Evolutionary conservation across 2,329 filamentous ascomycete species (phyloP).

Genomic region (Calonectria crousiana): DNA sequence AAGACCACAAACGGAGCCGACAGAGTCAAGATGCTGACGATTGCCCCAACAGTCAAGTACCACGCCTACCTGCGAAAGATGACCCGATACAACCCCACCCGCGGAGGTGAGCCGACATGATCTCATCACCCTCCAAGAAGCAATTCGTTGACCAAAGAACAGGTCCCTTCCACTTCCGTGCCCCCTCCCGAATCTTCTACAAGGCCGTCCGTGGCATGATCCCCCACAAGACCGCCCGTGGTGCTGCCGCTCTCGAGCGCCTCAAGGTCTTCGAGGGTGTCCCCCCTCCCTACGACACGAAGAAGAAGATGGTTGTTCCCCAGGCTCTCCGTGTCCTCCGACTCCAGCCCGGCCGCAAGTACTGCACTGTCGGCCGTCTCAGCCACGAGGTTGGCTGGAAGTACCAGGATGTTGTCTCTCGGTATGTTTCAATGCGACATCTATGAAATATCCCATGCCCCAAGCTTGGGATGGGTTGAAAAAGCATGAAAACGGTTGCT

Average conservation of each 20-base stretch:
- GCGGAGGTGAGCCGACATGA: conserved; percentile 80
- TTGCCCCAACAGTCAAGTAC: conserved; percentile 90
- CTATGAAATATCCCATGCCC: not conserved
- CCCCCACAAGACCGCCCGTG: conserved; percentile 99
- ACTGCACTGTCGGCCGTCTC: conserved; percentile 98
- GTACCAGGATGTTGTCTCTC: conserved; percentile 99
- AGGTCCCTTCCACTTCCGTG: conserved; percentile 99
- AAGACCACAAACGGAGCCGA: conserved; percentile 27
- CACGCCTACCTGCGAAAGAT: conserved; percentile 99
- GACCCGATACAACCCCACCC: conserved; percentile 99
- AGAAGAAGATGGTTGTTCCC: conserved; percentile 99
- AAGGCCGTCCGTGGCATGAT: conserved; percentile 99
- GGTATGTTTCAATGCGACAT: conserved; percentile 71
- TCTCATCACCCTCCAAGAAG: conserved; percentile 27
- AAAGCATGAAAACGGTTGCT: conserved; percentile 17
- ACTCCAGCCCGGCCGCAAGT: conserved; percentile 99
- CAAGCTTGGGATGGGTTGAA: not conserved
- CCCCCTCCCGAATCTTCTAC: conserved; percentile 99
- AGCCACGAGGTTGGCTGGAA: conserved; percentile 99
- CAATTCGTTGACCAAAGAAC: conserved; percentile 52
- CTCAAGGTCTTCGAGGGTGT: conserved; percentile 99
- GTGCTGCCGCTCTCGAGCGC: conserved; percentile 95
- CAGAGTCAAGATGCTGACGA: conserved; percentile 58
- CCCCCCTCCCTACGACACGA: conserved; percentile 98
- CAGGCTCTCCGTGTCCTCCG: conserved; percentile 97